Percentiles rank a stretch among this genome's conserved stretches.
phyloP scores from a whole-genome alignment of 805 yeast genomes.

The Cyberlindnera petersonii region DNA sequence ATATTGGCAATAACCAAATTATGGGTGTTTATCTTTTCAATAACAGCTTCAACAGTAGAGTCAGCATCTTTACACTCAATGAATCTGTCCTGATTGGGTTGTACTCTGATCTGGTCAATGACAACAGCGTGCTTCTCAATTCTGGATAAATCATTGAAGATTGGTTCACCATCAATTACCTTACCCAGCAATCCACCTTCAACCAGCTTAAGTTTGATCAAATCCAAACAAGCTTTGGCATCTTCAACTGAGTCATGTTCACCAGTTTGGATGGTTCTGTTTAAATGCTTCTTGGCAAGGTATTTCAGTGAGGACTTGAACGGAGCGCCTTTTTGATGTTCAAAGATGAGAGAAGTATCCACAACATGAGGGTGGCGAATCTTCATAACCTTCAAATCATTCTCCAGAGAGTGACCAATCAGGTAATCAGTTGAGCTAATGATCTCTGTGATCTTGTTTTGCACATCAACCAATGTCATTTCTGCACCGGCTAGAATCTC shows the following conservation, averaged over 20 bases:
- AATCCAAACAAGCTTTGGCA: slow-evolving; percentile 72
- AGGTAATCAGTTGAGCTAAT: slow-evolving; percentile 59
- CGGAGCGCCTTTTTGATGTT: slow-evolving; percentile 83
- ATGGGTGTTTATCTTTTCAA: slow-evolving; percentile 17
- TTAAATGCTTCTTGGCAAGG: slow-evolving; percentile 55
- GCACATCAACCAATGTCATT: slow-evolving; percentile 65
- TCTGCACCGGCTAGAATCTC: slow-evolving; percentile 59
- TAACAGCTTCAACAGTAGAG: slow-evolving; percentile 45
- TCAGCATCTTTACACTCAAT: slow-evolving; percentile 55
- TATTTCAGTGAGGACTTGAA: slow-evolving; percentile 72
- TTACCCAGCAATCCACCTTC: slow-evolving; percentile 69
- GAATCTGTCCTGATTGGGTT: slow-evolving; percentile 26
- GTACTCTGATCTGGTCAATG: slow-evolving; percentile 32
- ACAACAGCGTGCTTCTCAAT: slow-evolving; percentile 29
- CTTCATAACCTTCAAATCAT: slow-evolving; percentile 69
- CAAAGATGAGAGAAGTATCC: slow-evolving; percentile 75
- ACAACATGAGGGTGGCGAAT: slow-evolving; percentile 70
- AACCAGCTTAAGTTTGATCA: slow-evolving; percentile 63
- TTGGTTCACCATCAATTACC: slow-evolving; percentile 37
- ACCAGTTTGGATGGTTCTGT: slow-evolving; percentile 63
- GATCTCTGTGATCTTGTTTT: slow-evolving; percentile 43
- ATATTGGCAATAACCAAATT: slow-evolving; percentile 53
- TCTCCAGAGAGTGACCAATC: slow-evolving; percentile 88
- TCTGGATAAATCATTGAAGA: slow-evolving; percentile 38
- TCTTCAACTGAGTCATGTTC: slow-evolving; percentile 86